Evolutionary conservation across 257 asterid species (phyloP), one percentile per base, ranked within the genome.

Genomic region (Thymus quinquecostatus): DNA sequence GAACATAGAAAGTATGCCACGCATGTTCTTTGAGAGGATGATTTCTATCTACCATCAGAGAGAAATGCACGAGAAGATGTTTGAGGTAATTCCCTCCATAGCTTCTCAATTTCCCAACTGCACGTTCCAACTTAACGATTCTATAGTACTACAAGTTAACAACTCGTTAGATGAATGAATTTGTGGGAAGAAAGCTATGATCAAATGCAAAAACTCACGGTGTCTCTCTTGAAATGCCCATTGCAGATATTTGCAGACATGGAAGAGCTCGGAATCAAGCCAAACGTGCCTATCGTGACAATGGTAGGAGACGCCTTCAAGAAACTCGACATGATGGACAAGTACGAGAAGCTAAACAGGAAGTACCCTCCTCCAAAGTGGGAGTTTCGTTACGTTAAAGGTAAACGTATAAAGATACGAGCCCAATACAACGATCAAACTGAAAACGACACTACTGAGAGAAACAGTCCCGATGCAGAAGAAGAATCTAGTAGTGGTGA

Each of bases 201-300:
- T 12, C 21, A 21, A 21, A 21, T 21, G 21, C 21, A 21, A 21
- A 21, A 21, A 21, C 21, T 21, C 21, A 21, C 21, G 21, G 21
- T 21, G 21, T 21, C 21, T 21, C 10, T 36, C 55, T 14, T 10
- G 2, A 44, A 49, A 27, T 64, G 14, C 1, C 51, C 68, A 3
- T 49, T 83, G 64, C 77, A 93, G 97, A 76, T 85, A 86, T 94
- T 91, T 61, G 98, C 96, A 55, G 97, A 91, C 84, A 91, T 91
- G 98, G 97, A 94, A 82, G 98, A 91, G 87, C 98, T 94, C 4
- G 87, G 96, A 28, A 73, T 86, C 56, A 79, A 84, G 56, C 97
- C 98, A n/a, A 86, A 83, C 33, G 63, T 76, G 76, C 2, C 77
- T 0, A 84, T 89, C 8, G 92, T 94, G 36, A 71, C 79, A 7